Conservation (phyloP, 75 land plant genomes). For the Cupressus sempervirens region DNA sequence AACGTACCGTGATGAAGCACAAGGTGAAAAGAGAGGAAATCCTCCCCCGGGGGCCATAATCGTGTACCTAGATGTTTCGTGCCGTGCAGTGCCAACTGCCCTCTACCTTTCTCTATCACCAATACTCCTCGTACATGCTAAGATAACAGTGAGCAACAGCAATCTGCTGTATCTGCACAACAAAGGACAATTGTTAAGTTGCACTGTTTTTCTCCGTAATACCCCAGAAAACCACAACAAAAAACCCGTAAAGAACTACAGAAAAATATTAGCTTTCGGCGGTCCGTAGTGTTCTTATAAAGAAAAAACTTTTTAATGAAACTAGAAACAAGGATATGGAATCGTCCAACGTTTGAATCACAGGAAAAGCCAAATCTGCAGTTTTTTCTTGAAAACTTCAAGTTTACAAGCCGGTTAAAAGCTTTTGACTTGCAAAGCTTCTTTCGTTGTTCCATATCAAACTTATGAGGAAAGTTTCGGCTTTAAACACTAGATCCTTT, state of each 20-base stretch:
- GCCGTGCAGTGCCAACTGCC: neutral
- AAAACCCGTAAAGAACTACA: neutral
- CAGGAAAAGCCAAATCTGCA: neutral
- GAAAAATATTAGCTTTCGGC: neutral
- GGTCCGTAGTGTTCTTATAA: neutral
- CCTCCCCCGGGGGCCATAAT: neutral
- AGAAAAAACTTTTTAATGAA: neutral
- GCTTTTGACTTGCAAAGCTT: neutral
- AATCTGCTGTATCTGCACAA: neutral
- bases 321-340: too few relatives aligned
- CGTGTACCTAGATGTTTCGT: neutral
- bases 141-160: neutral
- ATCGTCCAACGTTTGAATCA: neutral
- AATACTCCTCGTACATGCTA: conserved; percentile 3
- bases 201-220: neutral
- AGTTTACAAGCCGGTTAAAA: neutral
- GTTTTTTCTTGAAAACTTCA: neutral
- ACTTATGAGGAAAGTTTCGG: neutral
- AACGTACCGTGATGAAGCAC: neutral
- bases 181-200: neutral
- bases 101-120: neutral
- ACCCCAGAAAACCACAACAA: neutral
- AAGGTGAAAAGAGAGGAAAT: neutral
- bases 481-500: neutral
- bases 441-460: neutral